phyloP scores from a whole-genome alignment of 225 moss, liverwort and hornwort genomes.

The Climacium dendroides region DNA sequence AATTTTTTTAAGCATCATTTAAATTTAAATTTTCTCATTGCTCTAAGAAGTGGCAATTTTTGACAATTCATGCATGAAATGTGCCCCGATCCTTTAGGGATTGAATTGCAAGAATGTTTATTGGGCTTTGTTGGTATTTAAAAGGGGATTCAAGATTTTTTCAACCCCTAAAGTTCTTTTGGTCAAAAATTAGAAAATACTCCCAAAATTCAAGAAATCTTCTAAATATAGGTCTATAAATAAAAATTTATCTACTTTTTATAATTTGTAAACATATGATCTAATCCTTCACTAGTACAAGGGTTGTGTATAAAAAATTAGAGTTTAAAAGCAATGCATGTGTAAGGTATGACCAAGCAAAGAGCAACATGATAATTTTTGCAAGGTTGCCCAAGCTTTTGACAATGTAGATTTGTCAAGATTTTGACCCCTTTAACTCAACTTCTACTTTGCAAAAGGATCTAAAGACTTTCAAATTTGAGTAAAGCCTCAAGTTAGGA shows the following conservation, averaged over 20 bases:
- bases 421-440: no score
- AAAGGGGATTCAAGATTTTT: no score
- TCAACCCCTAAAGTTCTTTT: not conserved
- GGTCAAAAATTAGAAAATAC: not conserved
- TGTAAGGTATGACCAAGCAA: not conserved
- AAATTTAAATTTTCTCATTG: no score
- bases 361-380: not conserved
- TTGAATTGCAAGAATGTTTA: no score
- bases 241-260: not conserved
- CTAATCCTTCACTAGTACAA: no score
- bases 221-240: not conserved
- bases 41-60: no score
- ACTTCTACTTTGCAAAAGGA: not conserved
- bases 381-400: not conserved
- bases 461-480: not conserved
- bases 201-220: fast-evolving
- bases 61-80: no score
- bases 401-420: not conserved
- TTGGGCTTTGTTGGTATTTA: no score
- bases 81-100: no score
- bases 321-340: not conserved
- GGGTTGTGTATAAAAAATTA: not conserved
- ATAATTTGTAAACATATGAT: no score
- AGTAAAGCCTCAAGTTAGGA: not conserved
- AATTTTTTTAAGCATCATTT: no score